Evolutionary conservation across 495 filamentous ascomycete species (phyloP).

Genomic region (Chlorociboria aeruginascens): DNA sequence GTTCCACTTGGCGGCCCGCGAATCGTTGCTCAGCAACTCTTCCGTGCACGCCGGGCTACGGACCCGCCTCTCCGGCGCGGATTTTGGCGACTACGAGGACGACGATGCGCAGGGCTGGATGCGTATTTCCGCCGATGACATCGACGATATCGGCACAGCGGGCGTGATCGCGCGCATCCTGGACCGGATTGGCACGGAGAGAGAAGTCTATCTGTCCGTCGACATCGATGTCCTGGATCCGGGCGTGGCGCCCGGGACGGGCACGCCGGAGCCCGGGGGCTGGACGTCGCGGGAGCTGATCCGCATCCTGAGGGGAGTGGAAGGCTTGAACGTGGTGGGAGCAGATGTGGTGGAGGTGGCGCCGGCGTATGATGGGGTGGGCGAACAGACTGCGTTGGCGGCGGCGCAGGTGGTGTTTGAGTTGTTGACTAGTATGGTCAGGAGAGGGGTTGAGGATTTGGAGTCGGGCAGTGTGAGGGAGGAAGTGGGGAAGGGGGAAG

Average conservation of each 20-base stretch:
- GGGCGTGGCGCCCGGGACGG: slow-evolving; percentile 57
- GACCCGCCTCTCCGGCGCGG: slow-evolving; percentile 55
- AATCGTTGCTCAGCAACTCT: slow-evolving; percentile 59
- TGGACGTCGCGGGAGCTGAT: slow-evolving; percentile 67
- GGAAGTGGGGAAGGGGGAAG: slow-evolving; percentile 16
- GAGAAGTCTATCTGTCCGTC: slow-evolving; percentile 58
- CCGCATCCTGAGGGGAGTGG: slow-evolving; percentile 54
- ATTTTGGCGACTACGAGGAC: slow-evolving; percentile 54
- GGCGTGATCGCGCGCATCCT: slow-evolving; percentile 50
- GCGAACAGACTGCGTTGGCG: slow-evolving; percentile 76
- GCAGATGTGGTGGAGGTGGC: slow-evolving; percentile 80
- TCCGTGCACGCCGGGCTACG: slow-evolving; percentile 71
- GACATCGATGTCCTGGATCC: slow-evolving; percentile 72
- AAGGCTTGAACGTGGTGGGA: slow-evolving; percentile 59
- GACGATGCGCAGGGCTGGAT: slow-evolving; percentile 52
- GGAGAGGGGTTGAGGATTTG: slow-evolving; percentile 41
- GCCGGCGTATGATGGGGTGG: slow-evolving; percentile 72
- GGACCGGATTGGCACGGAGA: slow-evolving; percentile 43
- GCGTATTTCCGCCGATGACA: slow-evolving; percentile 54
- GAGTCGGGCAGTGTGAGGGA: slow-evolving; percentile 28
- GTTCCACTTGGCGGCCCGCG: slow-evolving; percentile 71
- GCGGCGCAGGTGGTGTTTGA: slow-evolving; percentile 75
- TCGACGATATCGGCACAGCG: slow-evolving; percentile 51
- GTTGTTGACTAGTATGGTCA: slow-evolving; percentile 71
- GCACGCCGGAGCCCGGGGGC: slow-evolving; percentile 62